Evolutionary conservation across 768 basidiomycete genomes (phyloP).

Genomic region (Suillus plorans): DNA sequence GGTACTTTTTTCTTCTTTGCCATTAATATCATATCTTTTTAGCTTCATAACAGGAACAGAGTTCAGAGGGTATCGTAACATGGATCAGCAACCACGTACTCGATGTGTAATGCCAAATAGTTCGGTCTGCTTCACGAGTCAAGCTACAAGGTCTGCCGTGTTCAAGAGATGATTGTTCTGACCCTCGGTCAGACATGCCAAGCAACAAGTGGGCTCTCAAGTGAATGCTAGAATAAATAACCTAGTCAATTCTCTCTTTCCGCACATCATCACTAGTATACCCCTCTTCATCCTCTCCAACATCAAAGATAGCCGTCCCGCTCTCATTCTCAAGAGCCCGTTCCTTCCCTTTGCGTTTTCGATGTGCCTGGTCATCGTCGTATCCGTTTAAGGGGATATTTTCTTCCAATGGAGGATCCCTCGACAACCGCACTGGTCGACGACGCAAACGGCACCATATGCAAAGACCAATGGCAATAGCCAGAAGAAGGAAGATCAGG

Average conservation of each 20-base stretch:
- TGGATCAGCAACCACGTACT: background rate
- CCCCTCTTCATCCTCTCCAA: slow-evolving; percentile 55
- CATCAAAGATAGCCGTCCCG: slow-evolving; percentile 51
- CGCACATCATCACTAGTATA: slow-evolving; percentile 11
- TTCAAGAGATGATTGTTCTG: background rate
- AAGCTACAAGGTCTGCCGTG: background rate
- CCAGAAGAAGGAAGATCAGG: slow-evolving; percentile 76
- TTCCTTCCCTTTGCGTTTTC: slow-evolving; percentile 49
- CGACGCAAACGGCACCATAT: slow-evolving; percentile 74
- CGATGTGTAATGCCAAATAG: background rate
- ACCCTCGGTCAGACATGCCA: background rate
- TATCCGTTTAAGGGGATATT: slow-evolving; percentile 65
- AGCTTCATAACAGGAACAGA: too few species aligned
- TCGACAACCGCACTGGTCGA: slow-evolving; percentile 23
- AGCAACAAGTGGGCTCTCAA: background rate
- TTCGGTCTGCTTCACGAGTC: background rate
- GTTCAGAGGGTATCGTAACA: background rate
- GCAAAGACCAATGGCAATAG: slow-evolving; percentile 65
- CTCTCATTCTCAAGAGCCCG: slow-evolving; percentile 34
- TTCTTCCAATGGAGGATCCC: slow-evolving; percentile 48
- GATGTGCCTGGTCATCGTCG: slow-evolving; percentile 37
- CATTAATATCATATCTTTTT: too few species aligned
- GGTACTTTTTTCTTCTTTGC: too few species aligned
- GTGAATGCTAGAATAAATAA: background rate
- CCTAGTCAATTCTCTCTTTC: background rate